Evolutionary conservation across 2,329 filamentous ascomycete species (phyloP), one percentile per base, ranked within the genome.

Genomic region (Lizonia empirigonia): DNA sequence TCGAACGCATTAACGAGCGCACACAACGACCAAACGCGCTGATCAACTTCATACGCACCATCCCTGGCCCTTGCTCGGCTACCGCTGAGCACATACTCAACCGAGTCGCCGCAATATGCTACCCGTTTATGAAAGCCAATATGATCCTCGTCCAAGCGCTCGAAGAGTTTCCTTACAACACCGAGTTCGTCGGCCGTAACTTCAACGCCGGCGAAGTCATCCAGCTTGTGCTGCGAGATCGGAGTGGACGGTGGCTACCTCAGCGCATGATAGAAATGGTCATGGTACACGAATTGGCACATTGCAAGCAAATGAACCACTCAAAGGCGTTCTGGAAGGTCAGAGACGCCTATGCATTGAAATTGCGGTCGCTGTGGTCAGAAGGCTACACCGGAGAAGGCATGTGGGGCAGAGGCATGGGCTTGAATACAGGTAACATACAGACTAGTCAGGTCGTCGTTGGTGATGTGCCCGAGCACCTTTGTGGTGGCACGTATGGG

Each of bases 251-350:
- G 51, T 96, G 91, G 91, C 77, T 96, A 18, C 88, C 89, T 0
- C 91, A 94, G 67, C 80, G 85, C 55, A 91, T 91, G 66, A 89
- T 96, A 13, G 89, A 94, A 73, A 93, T 94, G 89, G 90, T 95
- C 59, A 95, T 96, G 91, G 92, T 95, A 84, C 91, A 96, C 70
- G 90, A 94, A 66, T 78, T 95, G 23, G 90, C 90, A 3, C 90
- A 95, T 71, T 92, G 89, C 79, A 88, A 90, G 71, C 87, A 96
- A 69, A 96, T 96, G 91, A 95, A 96, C 70, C 91, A 96, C 69
- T 88, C 85, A 1, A 81, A 83, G 47, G 85, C 83, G 2, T 96
- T 96, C 65, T 96, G 91, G 90, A 82, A 82, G 8, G 87, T 92
- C 15, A 79, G 90, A 37, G 89, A 94, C 70, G 75, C 78, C 33